Evolutionary conservation across 2,329 filamentous ascomycete genomes (phyloP), one percentile per base, ranked within the genome.

Genomic region (Aspergillus alliaceus): DNA sequence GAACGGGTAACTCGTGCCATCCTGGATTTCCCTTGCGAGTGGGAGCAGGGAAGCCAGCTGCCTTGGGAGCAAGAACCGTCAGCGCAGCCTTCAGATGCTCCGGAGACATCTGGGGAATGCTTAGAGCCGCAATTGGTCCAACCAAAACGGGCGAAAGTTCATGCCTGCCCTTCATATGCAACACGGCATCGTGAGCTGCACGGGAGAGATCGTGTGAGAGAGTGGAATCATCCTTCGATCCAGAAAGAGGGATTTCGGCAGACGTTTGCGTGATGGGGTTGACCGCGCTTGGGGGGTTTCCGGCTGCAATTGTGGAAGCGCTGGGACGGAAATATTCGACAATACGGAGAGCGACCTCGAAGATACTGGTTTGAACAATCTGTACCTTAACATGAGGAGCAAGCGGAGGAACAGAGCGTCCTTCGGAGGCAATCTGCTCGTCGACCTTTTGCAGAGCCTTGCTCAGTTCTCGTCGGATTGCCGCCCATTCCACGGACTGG

Each of bases 341-440:
- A 51, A 98, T 85, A 64, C 89, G 88, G 60, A 98, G 79, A 1
- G 93, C 93, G 18, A 90, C 86, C 64, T 88, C 87, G 72, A 99
- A 91, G 70, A 99, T 96, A 69, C 90, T 90, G 14, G 91, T 95
- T 70, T 95, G 89, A 55, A 99, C 80, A 25, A 96, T 90, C 73
- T 96, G 89, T 25, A 98, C 73, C 75, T 90, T 88, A 64, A 95
- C 82, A 37, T 80, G 77, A 1, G 84, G 76, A n/a, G 84, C 81
- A 32, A 91, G 71, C 1, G 71, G 60, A 20, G 74, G 69, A 18
- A 76, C 67, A 32, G 72, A 72, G 25, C 78, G 72, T 6, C 77
- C 75, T 9, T 79, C 77, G 2, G 85, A 85, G 57, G 90, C 78
- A 69, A 88, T 86, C 78, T 86, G 86, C 78, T 79, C 77, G 59